Conservation (phyloP, 208 protist genomes). For the Angomonas deanei region DNA sequence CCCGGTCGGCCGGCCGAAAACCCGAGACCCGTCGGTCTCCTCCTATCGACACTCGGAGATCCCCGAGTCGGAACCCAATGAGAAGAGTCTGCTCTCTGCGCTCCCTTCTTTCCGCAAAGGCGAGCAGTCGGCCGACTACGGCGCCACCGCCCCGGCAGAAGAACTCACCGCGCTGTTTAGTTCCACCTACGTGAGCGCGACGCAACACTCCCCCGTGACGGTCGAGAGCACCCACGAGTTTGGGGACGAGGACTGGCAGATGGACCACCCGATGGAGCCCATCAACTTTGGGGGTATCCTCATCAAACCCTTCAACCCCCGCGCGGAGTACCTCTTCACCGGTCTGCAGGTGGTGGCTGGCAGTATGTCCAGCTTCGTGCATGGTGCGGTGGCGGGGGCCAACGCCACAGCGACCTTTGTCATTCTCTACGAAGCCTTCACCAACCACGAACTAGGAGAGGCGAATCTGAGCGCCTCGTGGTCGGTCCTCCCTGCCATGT, state of each 20-base stretch:
- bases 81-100: conserved; percentile 2
- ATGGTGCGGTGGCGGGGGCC: conserved; percentile 76
- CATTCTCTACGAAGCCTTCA: conserved; percentile 80
- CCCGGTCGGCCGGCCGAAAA: conserved; percentile 14
- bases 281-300: conserved; percentile 62
- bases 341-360: conserved; percentile 79
- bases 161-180: background rate
- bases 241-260: conserved; percentile 61
- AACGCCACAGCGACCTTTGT: conserved; percentile 79
- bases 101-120: too few species aligned
- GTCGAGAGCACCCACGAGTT: conserved; percentile 52
- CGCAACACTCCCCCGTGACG: conserved; percentile 12
- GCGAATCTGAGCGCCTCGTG: conserved; percentile 43
- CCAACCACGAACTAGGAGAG: conserved; percentile 46
- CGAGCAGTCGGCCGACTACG: background rate
- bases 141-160: background rate
- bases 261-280: conserved; percentile 74
- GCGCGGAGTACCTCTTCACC: conserved; percentile 80
- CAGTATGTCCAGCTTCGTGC: conserved; percentile 83
- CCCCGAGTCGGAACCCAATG: background rate
- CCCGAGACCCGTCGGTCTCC: background rate
- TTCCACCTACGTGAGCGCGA: conserved; percentile 3
- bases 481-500: conserved; percentile 73
- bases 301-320: conserved; percentile 83
- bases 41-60: background rate